Evolutionary conservation across 306 rosid genomes (phyloP).

Genomic region (Vachellia pachyceras): DNA sequence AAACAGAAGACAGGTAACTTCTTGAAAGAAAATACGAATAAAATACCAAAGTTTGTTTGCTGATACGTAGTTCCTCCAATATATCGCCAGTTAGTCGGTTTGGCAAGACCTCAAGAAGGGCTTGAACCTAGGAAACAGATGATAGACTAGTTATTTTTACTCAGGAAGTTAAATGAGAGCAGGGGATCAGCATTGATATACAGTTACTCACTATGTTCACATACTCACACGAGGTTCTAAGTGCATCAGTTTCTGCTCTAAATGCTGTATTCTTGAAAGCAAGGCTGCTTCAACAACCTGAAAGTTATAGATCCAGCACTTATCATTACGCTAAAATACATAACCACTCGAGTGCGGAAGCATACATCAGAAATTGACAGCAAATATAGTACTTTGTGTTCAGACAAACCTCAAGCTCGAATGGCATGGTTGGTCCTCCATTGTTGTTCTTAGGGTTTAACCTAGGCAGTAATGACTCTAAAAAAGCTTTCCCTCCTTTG

Average conservation of each 20-base stretch:
- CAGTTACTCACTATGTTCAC: constrained; percentile 79
- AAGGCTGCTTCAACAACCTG: constrained; percentile 98
- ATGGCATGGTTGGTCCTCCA: constrained; percentile 95
- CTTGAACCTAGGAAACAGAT: constrained; percentile 66
- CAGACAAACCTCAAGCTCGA: constrained; percentile 85
- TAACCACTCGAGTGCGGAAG: constrained; percentile 13
- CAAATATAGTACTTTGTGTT: neutral
- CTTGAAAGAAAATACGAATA: constrained; percentile 18
- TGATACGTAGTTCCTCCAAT: constrained; percentile 94
- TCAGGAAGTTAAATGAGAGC: constrained; percentile 16
- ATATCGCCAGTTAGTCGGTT: constrained; percentile 82
- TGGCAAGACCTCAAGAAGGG: constrained; percentile 85
- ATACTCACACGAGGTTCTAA: constrained; percentile 99
- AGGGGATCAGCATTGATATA: constrained; percentile 40
- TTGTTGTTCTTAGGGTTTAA: constrained; percentile 73
- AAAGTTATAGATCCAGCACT: constrained; percentile 34
- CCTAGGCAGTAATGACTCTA: constrained; percentile 81
- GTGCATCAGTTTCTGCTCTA: constrained; percentile 72
- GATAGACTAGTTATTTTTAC: constrained; percentile 34
- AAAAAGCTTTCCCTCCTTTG: constrained; percentile 92
- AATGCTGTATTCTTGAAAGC: constrained; percentile 86
- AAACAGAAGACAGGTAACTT: constrained; percentile 23
- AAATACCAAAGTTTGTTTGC: constrained; percentile 96
- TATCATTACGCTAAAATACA: neutral
- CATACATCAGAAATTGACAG: neutral